Percentiles rank a stretch among this genome's conserved stretches.
phyloP scores from a whole-genome alignment of 2,329 filamentous ascomycete genomes.

The Diplodia intermedia region DNA sequence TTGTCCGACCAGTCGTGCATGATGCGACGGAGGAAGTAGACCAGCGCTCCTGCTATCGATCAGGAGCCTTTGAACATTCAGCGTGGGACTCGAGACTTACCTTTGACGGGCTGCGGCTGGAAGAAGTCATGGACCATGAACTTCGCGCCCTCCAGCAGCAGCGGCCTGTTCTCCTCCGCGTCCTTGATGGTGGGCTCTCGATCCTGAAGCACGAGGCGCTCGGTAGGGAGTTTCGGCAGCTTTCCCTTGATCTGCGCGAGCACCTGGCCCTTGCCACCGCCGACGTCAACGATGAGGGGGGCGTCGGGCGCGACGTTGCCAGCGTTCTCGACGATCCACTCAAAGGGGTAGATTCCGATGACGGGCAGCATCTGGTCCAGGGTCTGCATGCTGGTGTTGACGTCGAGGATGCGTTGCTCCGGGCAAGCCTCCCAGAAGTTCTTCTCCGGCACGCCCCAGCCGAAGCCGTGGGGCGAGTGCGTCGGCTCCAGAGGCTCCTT shows the following conservation, averaged over 20 bases:
- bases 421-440: conserved; percentile 28
- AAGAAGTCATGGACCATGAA: conserved; percentile 42
- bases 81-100: conserved; percentile 15
- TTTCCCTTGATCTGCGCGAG: conserved; percentile 43
- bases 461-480: conserved; percentile 18
- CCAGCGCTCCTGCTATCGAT: conserved; percentile 8
- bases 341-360: conserved; percentile 20
- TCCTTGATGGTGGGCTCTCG: conserved; percentile 42
- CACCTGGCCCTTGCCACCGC: conserved; percentile 52
- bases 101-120: conserved; percentile 41
- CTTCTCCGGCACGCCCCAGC: conserved; percentile 13
- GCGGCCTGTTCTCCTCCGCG: conserved; percentile 32
- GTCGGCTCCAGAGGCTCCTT: conserved; percentile 30
- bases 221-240: conserved; percentile 44
- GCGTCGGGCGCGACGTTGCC: conserved; percentile 10
- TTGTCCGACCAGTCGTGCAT: conserved; percentile 47
- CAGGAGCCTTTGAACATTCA: neutral
- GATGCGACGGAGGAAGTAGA: conserved; percentile 43
- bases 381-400: conserved; percentile 29
- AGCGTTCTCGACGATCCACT: conserved; percentile 20
- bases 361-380: conserved; percentile 20
- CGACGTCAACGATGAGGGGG: conserved; percentile 51
- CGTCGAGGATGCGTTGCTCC: neutral
- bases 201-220: conserved; percentile 52
- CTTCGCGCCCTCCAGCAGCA: conserved; percentile 41